These are phyloP conservation scores for Ascoidea rubescens DNA, from an alignment of 805 yeast species.

Conservation along the genomic window DNA sequence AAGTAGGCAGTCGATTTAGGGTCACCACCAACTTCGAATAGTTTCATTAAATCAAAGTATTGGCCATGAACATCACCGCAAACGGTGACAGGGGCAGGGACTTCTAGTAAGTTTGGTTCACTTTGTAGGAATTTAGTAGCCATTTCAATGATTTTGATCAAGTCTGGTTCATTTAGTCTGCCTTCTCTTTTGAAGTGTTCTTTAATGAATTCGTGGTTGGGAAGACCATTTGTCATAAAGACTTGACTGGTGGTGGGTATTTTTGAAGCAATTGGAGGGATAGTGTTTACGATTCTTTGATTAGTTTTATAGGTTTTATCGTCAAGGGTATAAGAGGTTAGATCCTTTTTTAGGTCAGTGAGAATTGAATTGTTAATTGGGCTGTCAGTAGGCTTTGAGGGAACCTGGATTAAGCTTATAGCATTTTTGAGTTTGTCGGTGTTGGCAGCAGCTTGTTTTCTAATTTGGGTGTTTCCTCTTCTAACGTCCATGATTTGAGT, in stretches of 20 bases:
- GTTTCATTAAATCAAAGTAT: conserved; percentile 74
- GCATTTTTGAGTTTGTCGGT: too few relatives aligned
- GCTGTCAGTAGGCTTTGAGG: too few relatives aligned
- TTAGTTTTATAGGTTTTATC: conserved; percentile 22
- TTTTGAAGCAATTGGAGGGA: conserved; percentile 51
- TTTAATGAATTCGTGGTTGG: conserved; percentile 57
- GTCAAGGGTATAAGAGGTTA: neutral
- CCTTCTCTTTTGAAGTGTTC: conserved; percentile 77
- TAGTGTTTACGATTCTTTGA: conserved; percentile 34
- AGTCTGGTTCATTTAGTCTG: conserved; percentile 57
- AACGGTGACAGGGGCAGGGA: conserved; percentile 88
- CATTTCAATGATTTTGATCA: conserved; percentile 43
- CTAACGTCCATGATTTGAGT: too few relatives aligned
- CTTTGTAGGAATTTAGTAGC: conserved; percentile 48
- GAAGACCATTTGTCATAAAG: conserved; percentile 49
- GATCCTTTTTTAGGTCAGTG: neutral
- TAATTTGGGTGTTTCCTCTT: too few relatives aligned
- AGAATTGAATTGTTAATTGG: too few relatives aligned
- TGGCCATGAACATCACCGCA: conserved; percentile 99
- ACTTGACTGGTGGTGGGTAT: conserved; percentile 58
- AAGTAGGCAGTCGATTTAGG: conserved; percentile 66
- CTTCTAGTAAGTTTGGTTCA: conserved; percentile 70
- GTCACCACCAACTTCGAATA: conserved; percentile 88
- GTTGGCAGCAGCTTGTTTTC: too few relatives aligned
- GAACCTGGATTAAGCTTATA: too few relatives aligned